These are phyloP conservation scores for Pouteria glomerata DNA, from an alignment of 148 eudicot species.

Conservation along the genomic window DNA sequence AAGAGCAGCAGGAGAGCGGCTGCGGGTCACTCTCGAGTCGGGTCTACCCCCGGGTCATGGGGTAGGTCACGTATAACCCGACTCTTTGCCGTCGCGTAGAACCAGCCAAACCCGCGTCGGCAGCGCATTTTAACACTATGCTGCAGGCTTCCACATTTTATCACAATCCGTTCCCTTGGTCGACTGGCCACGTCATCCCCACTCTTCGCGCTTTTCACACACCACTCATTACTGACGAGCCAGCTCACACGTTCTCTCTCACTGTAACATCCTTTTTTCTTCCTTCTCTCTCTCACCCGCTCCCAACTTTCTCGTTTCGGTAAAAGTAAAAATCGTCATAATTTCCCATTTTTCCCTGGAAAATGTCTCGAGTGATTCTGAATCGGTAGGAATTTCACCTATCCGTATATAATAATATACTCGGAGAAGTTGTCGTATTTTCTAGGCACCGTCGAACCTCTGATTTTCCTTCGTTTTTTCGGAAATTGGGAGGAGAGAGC, in stretches of 20 bases:
- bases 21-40: too few relatives aligned
- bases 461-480: slow-evolving; percentile 9
- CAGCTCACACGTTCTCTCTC: slow-evolving; percentile 4
- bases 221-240: neutral
- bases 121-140: too few relatives aligned
- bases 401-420: neutral
- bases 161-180: too few relatives aligned
- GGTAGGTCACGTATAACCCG: too few relatives aligned
- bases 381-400: slow-evolving; percentile 10
- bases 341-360: slow-evolving; percentile 11
- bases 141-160: too few relatives aligned
- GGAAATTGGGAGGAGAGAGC: neutral
- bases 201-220: neutral
- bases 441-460: neutral
- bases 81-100: too few relatives aligned
- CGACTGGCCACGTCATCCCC: neutral
- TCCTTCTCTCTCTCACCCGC: neutral
- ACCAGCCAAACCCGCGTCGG: too few relatives aligned
- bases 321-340: slow-evolving; percentile 9
- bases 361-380: slow-evolving; percentile 5
- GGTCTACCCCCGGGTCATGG: too few relatives aligned
- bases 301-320: slow-evolving; percentile 18
- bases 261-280: too few relatives aligned
- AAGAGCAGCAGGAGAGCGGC: too few relatives aligned
- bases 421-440: neutral